A percentile compares a stretch with the other conserved stretches of the same genome.
These are phyloP conservation scores for Aspergillus caelatus DNA, from an alignment of 2,329 filamentous ascomycete species.

Conservation along the genomic window DNA sequence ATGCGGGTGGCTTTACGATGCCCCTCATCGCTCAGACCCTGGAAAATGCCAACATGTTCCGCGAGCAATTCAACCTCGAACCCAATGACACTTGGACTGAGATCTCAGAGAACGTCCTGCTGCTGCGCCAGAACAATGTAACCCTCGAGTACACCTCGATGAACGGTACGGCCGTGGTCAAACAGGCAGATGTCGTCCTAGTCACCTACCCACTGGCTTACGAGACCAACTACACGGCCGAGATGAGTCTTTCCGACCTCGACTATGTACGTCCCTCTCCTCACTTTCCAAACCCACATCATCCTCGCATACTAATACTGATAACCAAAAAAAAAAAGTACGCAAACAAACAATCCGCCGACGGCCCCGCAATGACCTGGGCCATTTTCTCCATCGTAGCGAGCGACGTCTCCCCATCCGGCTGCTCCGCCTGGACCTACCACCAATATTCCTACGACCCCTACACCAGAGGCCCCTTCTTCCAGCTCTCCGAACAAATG, in stretches of 20 bases:
- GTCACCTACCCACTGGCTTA: conserved; percentile 67
- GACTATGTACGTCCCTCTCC: conserved; percentile 56
- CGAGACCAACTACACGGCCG: conserved; percentile 52
- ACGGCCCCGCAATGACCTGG: conserved; percentile 75
- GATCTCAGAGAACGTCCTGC: conserved; percentile 59
- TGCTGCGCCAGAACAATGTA: conserved; percentile 61
- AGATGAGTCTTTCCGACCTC: conserved; percentile 58
- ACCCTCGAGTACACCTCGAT: conserved; percentile 67
- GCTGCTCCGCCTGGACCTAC: conserved; percentile 71
- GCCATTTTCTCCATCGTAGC: conserved; percentile 69
- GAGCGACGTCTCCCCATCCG: conserved; percentile 65
- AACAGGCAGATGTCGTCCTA: conserved; percentile 72
- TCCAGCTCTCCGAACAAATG: conserved; percentile 71
- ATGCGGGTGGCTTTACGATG: conserved; percentile 72
- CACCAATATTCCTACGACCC: conserved; percentile 65
- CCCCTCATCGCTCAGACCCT: conserved; percentile 61
- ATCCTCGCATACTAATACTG: neutral
- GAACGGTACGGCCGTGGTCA: conserved; percentile 68
- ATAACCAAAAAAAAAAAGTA: conserved; percentile 53
- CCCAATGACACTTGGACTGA: conserved; percentile 62
- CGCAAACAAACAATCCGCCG: conserved; percentile 66
- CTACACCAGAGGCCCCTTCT: conserved; percentile 68
- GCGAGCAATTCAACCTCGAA: conserved; percentile 56
- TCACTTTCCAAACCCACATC: neutral
- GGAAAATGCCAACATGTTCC: conserved; percentile 60